These are phyloP conservation scores for Ophiosphaerella herpotricha DNA, from an alignment of 2,329 filamentous ascomycete genomes.

Conservation along the genomic window DNA sequence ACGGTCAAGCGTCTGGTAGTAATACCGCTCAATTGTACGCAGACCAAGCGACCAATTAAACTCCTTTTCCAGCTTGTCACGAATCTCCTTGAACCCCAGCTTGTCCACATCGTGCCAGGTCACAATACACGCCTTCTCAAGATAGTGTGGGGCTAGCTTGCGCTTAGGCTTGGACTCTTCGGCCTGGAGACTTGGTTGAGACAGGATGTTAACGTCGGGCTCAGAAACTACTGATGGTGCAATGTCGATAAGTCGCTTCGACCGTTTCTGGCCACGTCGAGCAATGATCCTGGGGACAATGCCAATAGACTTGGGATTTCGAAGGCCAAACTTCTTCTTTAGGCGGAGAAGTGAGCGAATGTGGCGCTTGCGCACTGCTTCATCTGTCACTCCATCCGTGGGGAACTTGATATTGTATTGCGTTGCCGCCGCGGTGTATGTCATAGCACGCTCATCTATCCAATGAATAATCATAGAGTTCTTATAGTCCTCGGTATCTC, in stretches of 20 bases:
- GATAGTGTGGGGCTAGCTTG: background rate
- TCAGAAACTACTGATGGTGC: too few species aligned
- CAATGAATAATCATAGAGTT: slow-evolving; percentile 18
- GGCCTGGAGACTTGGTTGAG: background rate
- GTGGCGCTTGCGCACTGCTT: slow-evolving; percentile 18
- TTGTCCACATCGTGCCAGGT: slow-evolving; percentile 15
- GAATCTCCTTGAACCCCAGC: slow-evolving; percentile 14
- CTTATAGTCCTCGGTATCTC: slow-evolving; percentile 12
- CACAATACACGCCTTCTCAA: slow-evolving; percentile 20
- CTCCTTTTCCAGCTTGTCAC: slow-evolving; percentile 12
- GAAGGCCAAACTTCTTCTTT: slow-evolving; percentile 13
- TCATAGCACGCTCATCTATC: slow-evolving; percentile 15
- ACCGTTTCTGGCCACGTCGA: slow-evolving; percentile 11
- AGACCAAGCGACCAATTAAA: slow-evolving; percentile 14
- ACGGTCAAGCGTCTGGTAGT: slow-evolving; percentile 7
- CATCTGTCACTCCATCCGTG: slow-evolving; percentile 7
- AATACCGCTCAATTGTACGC: slow-evolving; percentile 19
- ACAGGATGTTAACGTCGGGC: background rate
- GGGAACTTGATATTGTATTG: slow-evolving; percentile 13
- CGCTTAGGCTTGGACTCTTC: background rate
- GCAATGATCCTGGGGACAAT: slow-evolving; percentile 3
- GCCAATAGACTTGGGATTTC: slow-evolving; percentile 5
- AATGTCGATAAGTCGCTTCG: background rate
- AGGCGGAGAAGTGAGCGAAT: slow-evolving; percentile 10
- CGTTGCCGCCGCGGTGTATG: slow-evolving; percentile 8